phyloP scores from a whole-genome alignment of 192 early-diverging fungal species.

The Coemansia sp. region DNA sequence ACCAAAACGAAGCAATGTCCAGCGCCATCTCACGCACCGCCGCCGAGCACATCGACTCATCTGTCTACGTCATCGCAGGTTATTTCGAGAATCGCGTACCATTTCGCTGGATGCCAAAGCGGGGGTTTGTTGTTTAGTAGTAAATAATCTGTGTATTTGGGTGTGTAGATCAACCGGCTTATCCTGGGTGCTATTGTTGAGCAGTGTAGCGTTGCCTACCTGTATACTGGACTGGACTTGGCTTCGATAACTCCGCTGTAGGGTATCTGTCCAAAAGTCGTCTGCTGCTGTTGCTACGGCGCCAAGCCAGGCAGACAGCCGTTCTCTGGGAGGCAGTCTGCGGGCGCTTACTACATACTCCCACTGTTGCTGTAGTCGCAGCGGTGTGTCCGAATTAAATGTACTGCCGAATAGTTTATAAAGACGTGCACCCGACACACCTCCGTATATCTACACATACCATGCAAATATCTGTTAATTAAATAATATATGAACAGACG shows the following conservation, averaged over 20 bases:
- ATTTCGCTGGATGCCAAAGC: not conserved
- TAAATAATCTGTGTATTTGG: too few relatives aligned
- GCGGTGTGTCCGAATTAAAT: too few relatives aligned
- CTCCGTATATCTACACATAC: conserved; percentile 4
- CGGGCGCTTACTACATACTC: conserved; percentile 6
- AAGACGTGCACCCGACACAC: conserved; percentile 2
- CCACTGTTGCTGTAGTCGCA: conserved; percentile 27
- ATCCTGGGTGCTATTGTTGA: not conserved
- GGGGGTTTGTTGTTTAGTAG: too few relatives aligned
- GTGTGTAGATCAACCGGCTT: not conserved
- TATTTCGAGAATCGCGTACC: not conserved
- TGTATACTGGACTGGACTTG: not conserved
- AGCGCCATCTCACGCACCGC: conserved; percentile 33
- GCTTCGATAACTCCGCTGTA: not conserved
- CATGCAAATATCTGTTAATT: too few relatives aligned
- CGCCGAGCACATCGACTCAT: not conserved
- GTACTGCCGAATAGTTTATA: conserved; percentile 13
- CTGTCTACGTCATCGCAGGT: too few relatives aligned
- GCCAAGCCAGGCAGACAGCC: conserved; percentile 15
- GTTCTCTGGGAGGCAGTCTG: not conserved
- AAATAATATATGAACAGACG: too few relatives aligned
- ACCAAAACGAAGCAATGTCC: conserved; percentile 34
- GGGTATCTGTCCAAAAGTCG: not conserved
- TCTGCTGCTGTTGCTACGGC: not conserved
- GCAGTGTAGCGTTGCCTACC: too few relatives aligned